Evolutionary conservation across 768 basidiomycete genomes (phyloP).

Genomic region (Calocera cornea): DNA sequence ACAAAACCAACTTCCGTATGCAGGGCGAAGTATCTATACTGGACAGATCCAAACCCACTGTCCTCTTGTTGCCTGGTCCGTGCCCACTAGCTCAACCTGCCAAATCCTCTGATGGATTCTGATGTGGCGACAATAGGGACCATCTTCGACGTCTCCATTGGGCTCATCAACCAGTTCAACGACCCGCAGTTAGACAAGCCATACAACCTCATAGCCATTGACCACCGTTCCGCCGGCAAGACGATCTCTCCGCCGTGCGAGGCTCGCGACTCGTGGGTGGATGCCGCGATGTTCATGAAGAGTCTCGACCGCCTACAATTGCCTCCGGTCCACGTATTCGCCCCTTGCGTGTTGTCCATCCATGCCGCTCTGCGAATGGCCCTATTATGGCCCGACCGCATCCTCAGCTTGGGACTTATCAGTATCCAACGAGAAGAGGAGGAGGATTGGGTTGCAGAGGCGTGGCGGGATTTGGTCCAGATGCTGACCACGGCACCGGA

Average conservation of each 20-base stretch:
- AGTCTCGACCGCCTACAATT: background rate
- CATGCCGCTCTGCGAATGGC: background rate
- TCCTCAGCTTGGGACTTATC: background rate
- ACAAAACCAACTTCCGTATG: background rate
- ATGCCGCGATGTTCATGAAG: background rate
- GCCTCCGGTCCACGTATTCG: background rate
- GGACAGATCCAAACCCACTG: background rate
- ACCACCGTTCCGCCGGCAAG: background rate
- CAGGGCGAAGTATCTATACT: background rate
- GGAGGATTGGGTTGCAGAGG: slow-evolving; percentile 4
- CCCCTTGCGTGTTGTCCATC: background rate
- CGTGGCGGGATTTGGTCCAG: background rate
- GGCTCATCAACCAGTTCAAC: slow-evolving; percentile 2
- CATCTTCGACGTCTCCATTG: background rate
- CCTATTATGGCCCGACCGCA: background rate
- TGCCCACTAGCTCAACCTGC: background rate
- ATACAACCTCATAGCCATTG: background rate
- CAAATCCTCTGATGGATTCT: background rate
- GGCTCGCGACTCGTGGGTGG: background rate
- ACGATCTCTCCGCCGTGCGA: background rate
- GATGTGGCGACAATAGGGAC: background rate
- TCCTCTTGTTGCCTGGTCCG: background rate
- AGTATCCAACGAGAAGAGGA: slow-evolving; percentile 4
- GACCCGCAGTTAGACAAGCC: background rate
- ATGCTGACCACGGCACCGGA: background rate